Evolutionary conservation across 2,329 filamentous ascomycete genomes (phyloP).

Genomic region (Paecilomyces dactylethromorphus): DNA sequence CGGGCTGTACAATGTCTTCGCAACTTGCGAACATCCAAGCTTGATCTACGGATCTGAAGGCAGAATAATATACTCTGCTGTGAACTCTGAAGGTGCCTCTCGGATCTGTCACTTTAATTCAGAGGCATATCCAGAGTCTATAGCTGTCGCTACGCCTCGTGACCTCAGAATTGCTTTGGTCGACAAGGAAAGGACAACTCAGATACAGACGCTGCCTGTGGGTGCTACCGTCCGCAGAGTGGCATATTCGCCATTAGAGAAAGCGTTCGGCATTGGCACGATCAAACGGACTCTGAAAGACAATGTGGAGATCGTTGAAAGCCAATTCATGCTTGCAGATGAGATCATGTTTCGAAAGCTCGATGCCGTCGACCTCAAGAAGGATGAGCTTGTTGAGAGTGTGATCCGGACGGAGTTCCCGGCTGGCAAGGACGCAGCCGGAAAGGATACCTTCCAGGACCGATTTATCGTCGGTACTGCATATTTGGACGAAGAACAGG

Average conservation of each 20-base stretch:
- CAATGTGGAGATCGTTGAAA: constrained; percentile 69
- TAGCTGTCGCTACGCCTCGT: constrained; percentile 70
- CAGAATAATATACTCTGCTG: constrained; percentile 84
- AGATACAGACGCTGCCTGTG: constrained; percentile 74
- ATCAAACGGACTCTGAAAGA: constrained; percentile 66
- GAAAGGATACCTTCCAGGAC: constrained; percentile 51
- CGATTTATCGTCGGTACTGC: constrained; percentile 89
- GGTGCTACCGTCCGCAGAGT: constrained; percentile 79
- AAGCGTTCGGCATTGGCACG: constrained; percentile 80
- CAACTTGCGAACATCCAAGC: constrained; percentile 88
- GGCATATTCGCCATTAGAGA: constrained; percentile 72
- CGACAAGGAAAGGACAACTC: constrained; percentile 78
- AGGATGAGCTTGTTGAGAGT: constrained; percentile 74
- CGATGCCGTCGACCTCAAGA: constrained; percentile 60
- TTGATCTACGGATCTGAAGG: constrained; percentile 87
- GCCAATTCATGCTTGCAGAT: constrained; percentile 82
- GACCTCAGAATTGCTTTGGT: constrained; percentile 75
- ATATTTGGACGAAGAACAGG: constrained; percentile 58
- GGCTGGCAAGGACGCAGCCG: constrained; percentile 50
- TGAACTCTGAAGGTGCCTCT: constrained; percentile 79
- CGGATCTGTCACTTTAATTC: constrained; percentile 78
- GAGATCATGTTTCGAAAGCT: constrained; percentile 80
- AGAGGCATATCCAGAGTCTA: constrained; percentile 70
- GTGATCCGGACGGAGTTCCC: constrained; percentile 70
- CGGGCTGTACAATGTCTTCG: constrained; percentile 73